A percentile compares a stretch with the other conserved stretches of the same genome.
These are phyloP conservation scores for Sutorius eximius DNA, from an alignment of 1,284 basidiomycete species.

Conservation along the genomic window DNA sequence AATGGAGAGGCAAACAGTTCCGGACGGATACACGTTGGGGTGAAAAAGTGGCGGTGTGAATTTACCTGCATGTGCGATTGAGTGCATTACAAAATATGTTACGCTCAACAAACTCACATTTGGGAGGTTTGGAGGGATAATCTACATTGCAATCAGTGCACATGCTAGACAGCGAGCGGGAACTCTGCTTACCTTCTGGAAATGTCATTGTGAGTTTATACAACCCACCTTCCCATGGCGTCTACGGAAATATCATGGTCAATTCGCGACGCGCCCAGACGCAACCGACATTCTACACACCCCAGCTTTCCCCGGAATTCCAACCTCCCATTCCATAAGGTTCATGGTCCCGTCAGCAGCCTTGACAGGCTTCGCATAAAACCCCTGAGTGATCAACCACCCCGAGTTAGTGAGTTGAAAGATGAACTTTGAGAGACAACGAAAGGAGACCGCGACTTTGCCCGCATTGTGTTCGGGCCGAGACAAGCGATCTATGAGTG, in stretches of 20 bases:
- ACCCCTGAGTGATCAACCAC: slow-evolving; percentile 63
- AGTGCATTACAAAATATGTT: slow-evolving; percentile 1
- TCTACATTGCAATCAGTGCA: slow-evolving; percentile 47
- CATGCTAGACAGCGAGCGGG: not conserved
- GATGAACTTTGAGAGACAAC: not conserved
- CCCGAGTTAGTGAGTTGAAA: slow-evolving; percentile 4
- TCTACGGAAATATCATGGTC: slow-evolving; percentile 51
- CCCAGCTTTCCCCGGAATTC: slow-evolving; percentile 83
- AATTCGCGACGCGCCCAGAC: slow-evolving; percentile 17
- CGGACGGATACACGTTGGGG: slow-evolving; percentile 98
- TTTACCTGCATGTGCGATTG: slow-evolving; percentile 67
- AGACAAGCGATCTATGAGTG: slow-evolving; percentile 1
- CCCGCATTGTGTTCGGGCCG: not conserved
- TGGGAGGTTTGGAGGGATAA: slow-evolving; percentile 94
- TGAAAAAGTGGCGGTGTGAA: slow-evolving; percentile 96
- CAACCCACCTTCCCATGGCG: slow-evolving; percentile 93
- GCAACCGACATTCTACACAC: slow-evolving; percentile 47
- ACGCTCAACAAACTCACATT: slow-evolving; percentile 58
- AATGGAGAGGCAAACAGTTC: slow-evolving; percentile 97
- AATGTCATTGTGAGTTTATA: slow-evolving; percentile 94
- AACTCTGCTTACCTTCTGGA: slow-evolving; percentile 73
- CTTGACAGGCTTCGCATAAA: slow-evolving; percentile 93
- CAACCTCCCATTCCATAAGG: slow-evolving; percentile 97
- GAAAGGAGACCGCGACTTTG: not conserved
- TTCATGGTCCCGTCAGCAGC: slow-evolving; percentile 91